phyloP scores from a whole-genome alignment of 2,329 filamentous ascomycete species.

The Verticillium longisporum region DNA sequence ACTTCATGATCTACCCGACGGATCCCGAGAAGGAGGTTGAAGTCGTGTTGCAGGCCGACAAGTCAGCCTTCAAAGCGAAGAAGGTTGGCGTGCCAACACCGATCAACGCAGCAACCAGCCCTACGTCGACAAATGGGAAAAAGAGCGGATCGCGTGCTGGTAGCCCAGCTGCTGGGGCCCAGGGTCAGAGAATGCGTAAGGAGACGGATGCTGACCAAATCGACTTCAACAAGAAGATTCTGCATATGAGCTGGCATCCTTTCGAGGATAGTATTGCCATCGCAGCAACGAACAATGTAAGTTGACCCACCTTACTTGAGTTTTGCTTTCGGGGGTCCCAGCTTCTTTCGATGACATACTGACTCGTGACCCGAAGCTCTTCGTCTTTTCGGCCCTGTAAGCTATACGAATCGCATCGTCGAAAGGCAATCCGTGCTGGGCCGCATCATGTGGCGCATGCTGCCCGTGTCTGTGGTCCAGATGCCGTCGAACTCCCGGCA shows the following conservation, averaged over 20 bases:
- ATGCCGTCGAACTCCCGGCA: neutral
- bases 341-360: neutral
- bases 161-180: slow-evolving; percentile 70
- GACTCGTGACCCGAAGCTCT: slow-evolving; percentile 44
- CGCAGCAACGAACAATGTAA: slow-evolving; percentile 97
- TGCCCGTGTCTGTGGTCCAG: neutral
- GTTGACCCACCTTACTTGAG: slow-evolving; percentile 26
- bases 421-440: neutral
- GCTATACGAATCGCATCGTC: neutral
- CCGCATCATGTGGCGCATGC: neutral
- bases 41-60: slow-evolving; percentile 94
- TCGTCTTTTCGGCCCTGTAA: slow-evolving; percentile 73
- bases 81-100: slow-evolving; percentile 97
- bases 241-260: slow-evolving; percentile 99
- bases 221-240: slow-evolving; percentile 99
- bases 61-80: slow-evolving; percentile 99
- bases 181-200: slow-evolving; percentile 93
- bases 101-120: slow-evolving; percentile 77
- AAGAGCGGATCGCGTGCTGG: slow-evolving; percentile 83
- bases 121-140: slow-evolving; percentile 67
- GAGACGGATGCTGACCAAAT: slow-evolving; percentile 99
- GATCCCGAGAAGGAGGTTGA: slow-evolving; percentile 95
- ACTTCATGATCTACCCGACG: slow-evolving; percentile 99
- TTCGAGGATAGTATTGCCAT: slow-evolving; percentile 99
- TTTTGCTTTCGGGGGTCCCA: neutral